These are phyloP conservation scores for Yamadazyma conglobata DNA, from an alignment of 1,139 yeast genomes.

Conservation along the genomic window DNA sequence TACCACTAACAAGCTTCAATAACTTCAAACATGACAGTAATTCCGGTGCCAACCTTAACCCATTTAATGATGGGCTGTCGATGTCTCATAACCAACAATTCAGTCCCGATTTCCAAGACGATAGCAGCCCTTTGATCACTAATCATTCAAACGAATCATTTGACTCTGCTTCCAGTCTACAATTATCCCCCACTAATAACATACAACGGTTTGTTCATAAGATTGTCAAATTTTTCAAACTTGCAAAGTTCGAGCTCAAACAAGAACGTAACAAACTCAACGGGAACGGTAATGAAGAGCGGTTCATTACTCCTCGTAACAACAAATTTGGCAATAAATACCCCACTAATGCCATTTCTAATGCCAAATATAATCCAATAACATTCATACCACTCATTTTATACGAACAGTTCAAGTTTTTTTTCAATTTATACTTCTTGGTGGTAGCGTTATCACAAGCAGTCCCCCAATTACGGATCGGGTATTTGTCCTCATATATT, in stretches of 20 bases:
- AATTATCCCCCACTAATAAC: slow-evolving; percentile 13
- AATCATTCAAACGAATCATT: slow-evolving; percentile 17
- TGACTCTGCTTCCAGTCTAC: slow-evolving; percentile 20
- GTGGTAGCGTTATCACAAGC: slow-evolving; percentile 92
- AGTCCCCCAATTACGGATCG: slow-evolving; percentile 87
- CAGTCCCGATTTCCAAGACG: slow-evolving; percentile 14
- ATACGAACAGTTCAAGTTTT: slow-evolving; percentile 95
- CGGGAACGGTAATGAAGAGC: slow-evolving; percentile 17
- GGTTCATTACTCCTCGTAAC: slow-evolving; percentile 37
- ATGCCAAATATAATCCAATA: slow-evolving; percentile 88
- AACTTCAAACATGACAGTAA: slow-evolving; percentile 1
- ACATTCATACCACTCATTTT: slow-evolving; percentile 86
- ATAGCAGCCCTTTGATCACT: slow-evolving; percentile 29
- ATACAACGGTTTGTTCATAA: slow-evolving; percentile 16
- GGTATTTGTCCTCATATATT: slow-evolving; percentile 86
- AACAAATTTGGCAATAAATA: slow-evolving; percentile 26
- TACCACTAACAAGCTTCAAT: slow-evolving; percentile 23
- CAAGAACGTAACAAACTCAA: slow-evolving; percentile 15
- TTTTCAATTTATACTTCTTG: slow-evolving; percentile 87
- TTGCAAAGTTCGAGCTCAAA: slow-evolving; percentile 26
- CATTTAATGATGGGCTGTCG: slow-evolving; percentile 1
- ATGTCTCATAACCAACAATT: no score
- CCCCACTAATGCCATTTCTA: slow-evolving; percentile 82
- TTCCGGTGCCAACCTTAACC: slow-evolving; percentile 1
- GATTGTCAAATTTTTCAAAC: slow-evolving; percentile 19